Evolutionary conservation across 805 yeast genomes (phyloP).

Genomic region (Kluyveromyces starmeri): DNA sequence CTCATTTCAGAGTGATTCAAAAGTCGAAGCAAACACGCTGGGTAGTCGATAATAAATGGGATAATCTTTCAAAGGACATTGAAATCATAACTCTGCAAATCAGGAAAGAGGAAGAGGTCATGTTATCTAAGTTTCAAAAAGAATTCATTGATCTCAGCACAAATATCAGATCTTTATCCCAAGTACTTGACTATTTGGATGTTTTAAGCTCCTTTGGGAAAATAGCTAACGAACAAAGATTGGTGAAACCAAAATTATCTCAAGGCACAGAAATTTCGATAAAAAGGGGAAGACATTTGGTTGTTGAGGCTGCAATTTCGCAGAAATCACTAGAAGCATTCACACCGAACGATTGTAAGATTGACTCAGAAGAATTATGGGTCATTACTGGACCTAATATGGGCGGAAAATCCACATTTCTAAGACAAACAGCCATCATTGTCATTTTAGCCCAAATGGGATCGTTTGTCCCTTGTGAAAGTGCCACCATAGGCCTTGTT

Average conservation of each 20-base stretch:
- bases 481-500: conserved; percentile 60
- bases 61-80: conserved; percentile 40
- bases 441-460: conserved; percentile 69
- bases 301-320: conserved; percentile 69
- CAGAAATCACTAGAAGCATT: conserved; percentile 32
- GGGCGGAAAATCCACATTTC: conserved; percentile 78
- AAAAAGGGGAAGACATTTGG: conserved; percentile 68
- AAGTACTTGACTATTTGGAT: conserved; percentile 58
- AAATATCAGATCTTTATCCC: conserved; percentile 42
- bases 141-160: conserved; percentile 37
- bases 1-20: conserved; percentile 26
- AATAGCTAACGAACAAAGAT: conserved; percentile 56
- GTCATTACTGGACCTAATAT: conserved; percentile 85
- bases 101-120: conserved; percentile 42
- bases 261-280: conserved; percentile 41
- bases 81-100: conserved; percentile 41
- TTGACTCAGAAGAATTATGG: conserved; percentile 32
- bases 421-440: conserved; percentile 63
- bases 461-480: conserved; percentile 57
- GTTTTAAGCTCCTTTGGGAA: conserved; percentile 62
- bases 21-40: conserved; percentile 38
- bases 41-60: conserved; percentile 43
- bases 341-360: conserved; percentile 26
- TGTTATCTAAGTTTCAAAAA: conserved; percentile 41
- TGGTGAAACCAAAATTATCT: conserved; percentile 58